These are phyloP conservation scores for Zygnema cylindricum DNA, from an alignment of 139 green algal species.

Conservation along the genomic window DNA sequence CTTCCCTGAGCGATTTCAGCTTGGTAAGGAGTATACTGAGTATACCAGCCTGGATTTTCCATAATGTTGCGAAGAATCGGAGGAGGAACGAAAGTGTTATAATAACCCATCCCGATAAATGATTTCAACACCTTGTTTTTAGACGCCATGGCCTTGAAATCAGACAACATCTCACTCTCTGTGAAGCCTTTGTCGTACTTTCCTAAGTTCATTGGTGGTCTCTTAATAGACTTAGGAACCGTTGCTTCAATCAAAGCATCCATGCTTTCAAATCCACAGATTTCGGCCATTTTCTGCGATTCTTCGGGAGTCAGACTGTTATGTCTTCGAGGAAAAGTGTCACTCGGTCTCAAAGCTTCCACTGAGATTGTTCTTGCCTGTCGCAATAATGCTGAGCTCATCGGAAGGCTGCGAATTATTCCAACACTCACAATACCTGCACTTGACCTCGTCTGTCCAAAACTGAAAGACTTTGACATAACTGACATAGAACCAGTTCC, in stretches of 20 bases:
- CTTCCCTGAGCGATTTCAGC: conserved; percentile 76
- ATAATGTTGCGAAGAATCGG: conserved; percentile 98
- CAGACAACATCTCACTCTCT: conserved; percentile 85
- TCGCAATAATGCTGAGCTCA: neutral
- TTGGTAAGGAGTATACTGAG: conserved; percentile 99
- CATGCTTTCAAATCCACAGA: conserved; percentile 83
- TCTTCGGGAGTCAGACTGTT: conserved; percentile 86
- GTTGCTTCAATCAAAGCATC: conserved; percentile 92
- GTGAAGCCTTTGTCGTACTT: conserved; percentile 84
- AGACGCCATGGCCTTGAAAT: conserved; percentile 85
- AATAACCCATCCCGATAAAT: conserved; percentile 98
- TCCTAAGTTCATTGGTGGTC: conserved; percentile 83
- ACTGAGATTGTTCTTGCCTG: conserved; percentile 69
- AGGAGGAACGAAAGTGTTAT: conserved; percentile 87
- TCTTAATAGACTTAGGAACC: conserved; percentile 88
- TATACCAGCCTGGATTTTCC: conserved; percentile 99
- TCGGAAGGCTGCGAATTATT: neutral
- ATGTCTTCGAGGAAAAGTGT: conserved; percentile 95
- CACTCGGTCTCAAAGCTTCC: conserved; percentile 75
- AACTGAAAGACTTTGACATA: neutral
- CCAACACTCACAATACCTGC: neutral
- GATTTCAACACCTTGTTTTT: conserved; percentile 98
- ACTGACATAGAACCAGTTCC: neutral
- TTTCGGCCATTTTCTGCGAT: conserved; percentile 81
- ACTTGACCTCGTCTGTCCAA: neutral